These are phyloP conservation scores for Mimosa bimucronata DNA, from an alignment of 306 rosid species.

Conservation along the genomic window DNA sequence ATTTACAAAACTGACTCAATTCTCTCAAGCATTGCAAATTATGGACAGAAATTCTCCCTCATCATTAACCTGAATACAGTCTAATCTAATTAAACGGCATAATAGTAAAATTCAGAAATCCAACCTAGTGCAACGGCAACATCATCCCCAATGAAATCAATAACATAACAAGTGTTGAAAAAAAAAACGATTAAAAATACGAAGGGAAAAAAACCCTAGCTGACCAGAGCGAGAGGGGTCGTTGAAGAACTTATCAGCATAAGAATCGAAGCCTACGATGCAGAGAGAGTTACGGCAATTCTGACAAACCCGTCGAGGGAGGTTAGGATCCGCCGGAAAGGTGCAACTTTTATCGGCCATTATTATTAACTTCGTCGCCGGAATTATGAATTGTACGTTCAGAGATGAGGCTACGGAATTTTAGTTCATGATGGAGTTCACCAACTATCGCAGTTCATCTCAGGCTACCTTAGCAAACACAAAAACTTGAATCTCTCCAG, in stretches of 20 bases:
- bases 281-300: constrained; percentile 83
- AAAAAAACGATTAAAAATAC: background rate
- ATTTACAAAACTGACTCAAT: background rate
- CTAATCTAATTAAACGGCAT: background rate
- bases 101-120: background rate
- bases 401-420: background rate
- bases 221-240: constrained; percentile 87
- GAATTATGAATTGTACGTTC: background rate
- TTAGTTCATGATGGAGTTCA: too few species aligned
- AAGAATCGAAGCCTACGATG: constrained; percentile 85
- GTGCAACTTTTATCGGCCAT: constrained; percentile 67
- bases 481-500: too few species aligned
- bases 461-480: background rate
- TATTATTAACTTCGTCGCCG: constrained; percentile 5
- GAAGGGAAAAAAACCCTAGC: constrained; percentile 5
- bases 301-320: constrained; percentile 90
- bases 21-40: background rate
- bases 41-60: constrained; percentile 24
- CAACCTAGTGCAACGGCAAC: background rate
- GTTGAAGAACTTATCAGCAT: constrained; percentile 81
- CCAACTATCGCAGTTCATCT: too few species aligned
- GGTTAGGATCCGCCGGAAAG: constrained; percentile 77
- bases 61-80: background rate
- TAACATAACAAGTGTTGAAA: background rate
- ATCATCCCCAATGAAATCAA: background rate